Conservation (phyloP, 305 asterid genomes). For the Stenogyne calaminthoides region DNA sequence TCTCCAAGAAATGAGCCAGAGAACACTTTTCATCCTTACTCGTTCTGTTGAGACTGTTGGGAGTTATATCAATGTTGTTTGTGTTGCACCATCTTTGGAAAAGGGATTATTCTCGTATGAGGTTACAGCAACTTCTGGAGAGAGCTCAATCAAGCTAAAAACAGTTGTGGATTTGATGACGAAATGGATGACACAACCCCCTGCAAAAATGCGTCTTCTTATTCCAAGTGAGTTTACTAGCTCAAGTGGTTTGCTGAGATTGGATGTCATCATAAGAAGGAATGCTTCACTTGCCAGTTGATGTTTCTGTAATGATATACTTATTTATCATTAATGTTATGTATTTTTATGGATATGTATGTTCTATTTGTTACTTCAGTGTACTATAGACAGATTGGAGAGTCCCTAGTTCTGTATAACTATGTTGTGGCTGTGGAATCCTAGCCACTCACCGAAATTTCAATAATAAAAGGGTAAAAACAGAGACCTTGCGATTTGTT, state of each 20-base stretch:
- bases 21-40: slow-evolving; percentile 47
- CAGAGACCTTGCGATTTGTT: not conserved
- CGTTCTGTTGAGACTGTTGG: slow-evolving; percentile 40
- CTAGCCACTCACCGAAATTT: not conserved
- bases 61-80: slow-evolving; percentile 42
- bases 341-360: not conserved
- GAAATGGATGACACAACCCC: slow-evolving; percentile 33
- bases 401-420: not conserved
- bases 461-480: not conserved
- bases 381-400: not conserved
- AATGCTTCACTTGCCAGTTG: not conserved
- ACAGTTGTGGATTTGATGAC: slow-evolving; percentile 39
- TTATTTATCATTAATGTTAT: not conserved
- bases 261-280: slow-evolving; percentile 47
- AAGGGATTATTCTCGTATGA: slow-evolving; percentile 38
- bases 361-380: not conserved
- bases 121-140: slow-evolving; percentile 42
- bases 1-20: slow-evolving; percentile 44
- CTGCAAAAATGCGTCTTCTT: slow-evolving; percentile 42
- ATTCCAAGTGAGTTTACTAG: slow-evolving; percentile 43
- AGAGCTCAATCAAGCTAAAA: slow-evolving; percentile 41
- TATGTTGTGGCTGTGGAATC: not conserved
- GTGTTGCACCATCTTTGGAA: slow-evolving; percentile 49
- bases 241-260: slow-evolving; percentile 25
- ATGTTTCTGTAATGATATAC: not conserved